These are phyloP conservation scores for Thelonectria rubi DNA, from an alignment of 2,329 filamentous ascomycete species.

Conservation along the genomic window DNA sequence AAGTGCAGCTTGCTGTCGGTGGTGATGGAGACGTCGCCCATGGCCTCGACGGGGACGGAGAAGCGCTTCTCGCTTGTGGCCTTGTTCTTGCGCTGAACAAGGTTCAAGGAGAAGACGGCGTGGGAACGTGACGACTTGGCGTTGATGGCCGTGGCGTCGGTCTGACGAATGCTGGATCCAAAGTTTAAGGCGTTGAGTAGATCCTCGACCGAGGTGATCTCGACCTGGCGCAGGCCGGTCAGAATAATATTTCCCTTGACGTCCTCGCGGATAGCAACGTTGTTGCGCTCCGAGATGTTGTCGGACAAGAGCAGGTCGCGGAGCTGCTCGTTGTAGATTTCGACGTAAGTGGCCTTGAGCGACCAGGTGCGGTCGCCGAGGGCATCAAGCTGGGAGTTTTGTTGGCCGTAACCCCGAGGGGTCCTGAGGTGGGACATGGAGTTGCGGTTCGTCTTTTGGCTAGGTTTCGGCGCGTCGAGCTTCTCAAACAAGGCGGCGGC, in stretches of 20 bases:
- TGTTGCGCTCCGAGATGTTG: constrained; percentile 75
- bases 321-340: constrained; percentile 98
- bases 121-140: constrained; percentile 97
- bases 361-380: constrained; percentile 82
- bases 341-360: constrained; percentile 90
- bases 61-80: constrained; percentile 78
- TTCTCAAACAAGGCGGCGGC: constrained; percentile 88
- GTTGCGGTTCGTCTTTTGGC: constrained; percentile 62
- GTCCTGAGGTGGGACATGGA: constrained; percentile 82
- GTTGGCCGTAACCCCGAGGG: constrained; percentile 73
- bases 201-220: constrained; percentile 92
- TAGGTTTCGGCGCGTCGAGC: constrained; percentile 67
- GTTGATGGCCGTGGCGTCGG: constrained; percentile 96
- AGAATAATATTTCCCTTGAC: constrained; percentile 93
- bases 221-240: constrained; percentile 86
- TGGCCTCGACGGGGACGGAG: constrained; percentile 84
- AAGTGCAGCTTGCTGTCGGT: constrained; percentile 99
- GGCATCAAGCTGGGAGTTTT: constrained; percentile 52
- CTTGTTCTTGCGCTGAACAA: constrained; percentile 83
- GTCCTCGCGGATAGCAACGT: constrained; percentile 94
- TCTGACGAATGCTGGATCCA: constrained; percentile 93
- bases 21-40: constrained; percentile 75
- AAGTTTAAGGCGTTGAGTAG: constrained; percentile 89
- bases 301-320: constrained; percentile 90
- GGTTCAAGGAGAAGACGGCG: constrained; percentile 94